These are phyloP conservation scores for Suhomyces anneliseae DNA, from an alignment of 1,139 yeast species.

Conservation along the genomic window DNA sequence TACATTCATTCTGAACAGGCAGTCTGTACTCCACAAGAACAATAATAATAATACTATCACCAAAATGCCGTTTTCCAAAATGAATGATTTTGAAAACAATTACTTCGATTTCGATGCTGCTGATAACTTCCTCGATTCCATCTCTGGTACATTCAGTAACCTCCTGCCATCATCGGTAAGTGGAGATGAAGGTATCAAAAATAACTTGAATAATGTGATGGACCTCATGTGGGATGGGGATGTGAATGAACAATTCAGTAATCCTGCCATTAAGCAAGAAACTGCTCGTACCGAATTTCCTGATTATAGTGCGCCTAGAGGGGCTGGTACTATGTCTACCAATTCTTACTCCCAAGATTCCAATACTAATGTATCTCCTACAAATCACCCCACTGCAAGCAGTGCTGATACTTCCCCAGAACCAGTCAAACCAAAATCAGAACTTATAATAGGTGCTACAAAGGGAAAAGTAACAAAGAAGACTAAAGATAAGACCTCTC, in stretches of 20 bases:
- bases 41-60: too few relatives aligned
- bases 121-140: constrained; percentile 34
- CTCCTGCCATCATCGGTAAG: constrained; percentile 19
- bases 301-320: neutral
- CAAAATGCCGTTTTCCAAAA: constrained; percentile 4
- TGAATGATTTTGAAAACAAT: constrained; percentile 20
- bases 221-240: constrained; percentile 10
- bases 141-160: constrained; percentile 27
- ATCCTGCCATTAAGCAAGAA: neutral
- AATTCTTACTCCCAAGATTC: constrained; percentile 21
- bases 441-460: neutral
- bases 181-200: constrained; percentile 14
- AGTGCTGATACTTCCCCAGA: constrained; percentile 40
- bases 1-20: too few relatives aligned
- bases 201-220: constrained; percentile 2
- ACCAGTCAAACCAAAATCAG: constrained; percentile 10
- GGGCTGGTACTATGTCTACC: constrained; percentile 15
- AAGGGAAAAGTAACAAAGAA: constrained; percentile 30
- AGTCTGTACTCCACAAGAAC: too few relatives aligned
- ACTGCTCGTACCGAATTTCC: neutral
- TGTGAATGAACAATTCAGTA: neutral
- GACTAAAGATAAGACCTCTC: constrained; percentile 63
- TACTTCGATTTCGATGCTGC: constrained; percentile 36
- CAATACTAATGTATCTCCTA: constrained; percentile 24
- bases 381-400: constrained; percentile 30